These are phyloP conservation scores for Pseudonitzschia multistriata DNA, from an alignment of 108 stramenopile species.

Conservation along the genomic window DNA sequence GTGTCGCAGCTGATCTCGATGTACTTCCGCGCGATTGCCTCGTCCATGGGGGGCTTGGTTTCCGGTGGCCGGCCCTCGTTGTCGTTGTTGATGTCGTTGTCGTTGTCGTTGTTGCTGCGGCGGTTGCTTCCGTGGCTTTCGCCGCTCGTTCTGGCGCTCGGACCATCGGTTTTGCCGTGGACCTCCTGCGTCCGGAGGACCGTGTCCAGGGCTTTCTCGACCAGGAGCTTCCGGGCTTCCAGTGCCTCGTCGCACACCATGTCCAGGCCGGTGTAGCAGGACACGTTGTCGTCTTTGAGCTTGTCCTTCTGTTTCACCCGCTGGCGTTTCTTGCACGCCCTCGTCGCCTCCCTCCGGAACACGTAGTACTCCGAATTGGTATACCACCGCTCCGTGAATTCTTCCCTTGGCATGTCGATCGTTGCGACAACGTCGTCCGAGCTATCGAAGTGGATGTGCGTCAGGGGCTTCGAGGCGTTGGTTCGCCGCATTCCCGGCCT, in stretches of 20 bases:
- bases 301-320: background rate
- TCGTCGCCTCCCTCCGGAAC: slow-evolving; percentile 19
- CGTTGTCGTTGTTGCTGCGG: no score
- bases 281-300: background rate
- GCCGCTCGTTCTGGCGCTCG: no score
- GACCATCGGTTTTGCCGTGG: background rate
- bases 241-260: slow-evolving; percentile 3
- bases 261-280: slow-evolving; percentile 13
- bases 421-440: background rate
- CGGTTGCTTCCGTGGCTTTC: no score
- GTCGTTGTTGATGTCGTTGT: background rate
- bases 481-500: no score
- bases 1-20: background rate
- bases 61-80: background rate
- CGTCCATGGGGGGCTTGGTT: background rate
- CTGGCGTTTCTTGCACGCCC: background rate
- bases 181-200: slow-evolving; percentile 2
- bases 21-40: background rate
- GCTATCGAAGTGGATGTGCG: background rate
- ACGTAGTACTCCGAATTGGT: slow-evolving; percentile 21
- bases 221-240: background rate
- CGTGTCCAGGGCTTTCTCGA: background rate
- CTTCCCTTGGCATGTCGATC: slow-evolving; percentile 10
- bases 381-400: slow-evolving; percentile 10
- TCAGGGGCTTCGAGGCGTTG: background rate